phyloP scores from a whole-genome alignment of 108 stramenopile genomes.

The Ochromonas danica region DNA sequence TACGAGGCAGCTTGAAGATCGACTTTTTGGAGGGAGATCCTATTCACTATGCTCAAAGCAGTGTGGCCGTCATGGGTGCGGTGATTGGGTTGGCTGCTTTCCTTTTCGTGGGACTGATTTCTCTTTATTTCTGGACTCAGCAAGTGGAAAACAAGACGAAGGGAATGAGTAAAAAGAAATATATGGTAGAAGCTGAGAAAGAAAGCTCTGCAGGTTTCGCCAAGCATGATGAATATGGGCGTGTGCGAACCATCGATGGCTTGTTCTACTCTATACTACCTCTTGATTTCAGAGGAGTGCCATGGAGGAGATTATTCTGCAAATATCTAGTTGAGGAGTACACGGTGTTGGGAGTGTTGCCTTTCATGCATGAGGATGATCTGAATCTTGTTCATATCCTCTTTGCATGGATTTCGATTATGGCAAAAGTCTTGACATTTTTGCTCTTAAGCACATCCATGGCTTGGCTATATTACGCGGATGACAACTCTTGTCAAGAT shows the following conservation, averaged over 20 bases:
- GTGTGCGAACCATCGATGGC: background rate
- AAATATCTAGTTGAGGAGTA: background rate
- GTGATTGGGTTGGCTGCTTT: background rate
- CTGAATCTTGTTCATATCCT: too few relatives aligned
- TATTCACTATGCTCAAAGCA: background rate
- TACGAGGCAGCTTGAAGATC: background rate
- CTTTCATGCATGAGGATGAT: too few relatives aligned
- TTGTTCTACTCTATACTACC: background rate
- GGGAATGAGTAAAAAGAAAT: background rate
- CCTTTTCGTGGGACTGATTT: background rate
- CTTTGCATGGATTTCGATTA: too few relatives aligned
- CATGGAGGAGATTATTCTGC: background rate
- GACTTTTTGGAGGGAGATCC: background rate
- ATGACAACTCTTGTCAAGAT: background rate
- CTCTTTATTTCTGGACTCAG: background rate
- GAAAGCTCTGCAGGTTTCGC: background rate
- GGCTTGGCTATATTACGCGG: background rate
- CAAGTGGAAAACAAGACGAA: background rate
- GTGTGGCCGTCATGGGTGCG: background rate
- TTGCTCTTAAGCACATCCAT: background rate
- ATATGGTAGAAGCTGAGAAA: background rate
- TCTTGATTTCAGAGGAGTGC: background rate
- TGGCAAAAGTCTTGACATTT: background rate
- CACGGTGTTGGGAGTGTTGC: background rate
- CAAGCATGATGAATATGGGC: background rate